phyloP scores from a whole-genome alignment of 768 basidiomycete genomes.

The Suillus fuscotomentosus region DNA sequence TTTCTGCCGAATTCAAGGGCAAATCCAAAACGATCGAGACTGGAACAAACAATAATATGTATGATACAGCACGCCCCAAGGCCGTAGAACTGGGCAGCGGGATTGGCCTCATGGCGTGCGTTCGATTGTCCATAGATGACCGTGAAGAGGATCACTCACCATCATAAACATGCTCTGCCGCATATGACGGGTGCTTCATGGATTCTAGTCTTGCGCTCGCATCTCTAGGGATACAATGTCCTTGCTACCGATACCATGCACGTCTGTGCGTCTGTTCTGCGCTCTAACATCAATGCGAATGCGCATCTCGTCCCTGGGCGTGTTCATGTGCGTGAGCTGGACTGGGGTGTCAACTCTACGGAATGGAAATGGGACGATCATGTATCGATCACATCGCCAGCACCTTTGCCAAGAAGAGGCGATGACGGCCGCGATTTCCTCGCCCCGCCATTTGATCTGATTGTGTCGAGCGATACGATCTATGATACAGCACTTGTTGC shows the following conservation, averaged over 20 bases:
- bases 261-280: conserved; percentile 63
- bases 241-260: conserved; percentile 71
- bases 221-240: conserved; percentile 72
- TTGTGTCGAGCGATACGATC: conserved; percentile 82
- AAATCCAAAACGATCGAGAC: conserved; percentile 22
- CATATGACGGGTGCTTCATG: conserved; percentile 3
- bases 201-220: conserved; percentile 55
- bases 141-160: neutral
- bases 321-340: conserved; percentile 63
- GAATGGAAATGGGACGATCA: conserved; percentile 52
- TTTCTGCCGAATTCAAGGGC: conserved; percentile 41
- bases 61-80: conserved; percentile 27
- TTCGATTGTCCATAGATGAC: conserved; percentile 12
- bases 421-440: conserved; percentile 21
- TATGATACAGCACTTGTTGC: conserved; percentile 59
- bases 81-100: conserved; percentile 83
- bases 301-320: conserved; percentile 34
- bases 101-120: conserved; percentile 75
- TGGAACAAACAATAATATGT: neutral
- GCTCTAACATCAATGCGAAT: conserved; percentile 59
- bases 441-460: conserved; percentile 67
- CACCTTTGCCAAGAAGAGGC: conserved; percentile 8
- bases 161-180: neutral
- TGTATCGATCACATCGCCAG: conserved; percentile 34
- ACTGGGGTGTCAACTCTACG: conserved; percentile 62